phyloP scores from a whole-genome alignment of 768 basidiomycete genomes.

The Pholiota molesta region DNA sequence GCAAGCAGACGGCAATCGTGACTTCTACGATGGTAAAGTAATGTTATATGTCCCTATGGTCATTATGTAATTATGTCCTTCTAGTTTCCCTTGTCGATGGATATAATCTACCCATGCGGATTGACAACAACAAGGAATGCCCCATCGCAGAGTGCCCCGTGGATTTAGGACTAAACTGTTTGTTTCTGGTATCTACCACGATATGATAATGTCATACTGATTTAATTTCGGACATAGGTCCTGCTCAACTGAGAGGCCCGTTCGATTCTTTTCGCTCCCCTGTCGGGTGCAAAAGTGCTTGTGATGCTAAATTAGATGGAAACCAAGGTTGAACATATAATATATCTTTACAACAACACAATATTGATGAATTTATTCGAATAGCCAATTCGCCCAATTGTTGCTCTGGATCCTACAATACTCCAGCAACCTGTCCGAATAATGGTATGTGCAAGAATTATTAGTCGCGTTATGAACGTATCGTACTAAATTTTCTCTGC shows the following conservation, averaged over 20 bases:
- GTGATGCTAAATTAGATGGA: constrained; percentile 45
- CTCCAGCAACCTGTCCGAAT: constrained; percentile 55
- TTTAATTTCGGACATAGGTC: constrained; percentile 38
- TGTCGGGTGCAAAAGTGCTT: constrained; percentile 66
- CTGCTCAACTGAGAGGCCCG: constrained; percentile 53
- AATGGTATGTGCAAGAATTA: constrained; percentile 31
- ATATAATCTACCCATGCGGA: constrained; percentile 61
- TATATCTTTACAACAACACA: too few relatives aligned
- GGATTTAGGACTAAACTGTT: constrained; percentile 55
- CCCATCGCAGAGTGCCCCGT: constrained; percentile 58
- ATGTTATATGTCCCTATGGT: neutral
- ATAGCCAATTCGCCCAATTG: constrained; percentile 62
- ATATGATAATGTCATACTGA: neutral
- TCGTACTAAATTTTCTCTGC: constrained; percentile 22
- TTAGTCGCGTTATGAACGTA: neutral
- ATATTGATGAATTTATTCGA: neutral
- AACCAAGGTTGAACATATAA: constrained; percentile 33
- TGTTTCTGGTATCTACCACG: constrained; percentile 2
- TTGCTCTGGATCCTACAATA: constrained; percentile 57
- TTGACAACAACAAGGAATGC: constrained; percentile 60
- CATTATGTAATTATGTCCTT: neutral
- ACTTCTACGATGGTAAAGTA: constrained; percentile 61
- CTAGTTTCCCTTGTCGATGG: constrained; percentile 69
- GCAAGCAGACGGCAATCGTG: constrained; percentile 39
- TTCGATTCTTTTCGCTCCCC: constrained; percentile 53